These are phyloP conservation scores for Lentinula edodes DNA, from an alignment of 768 basidiomycete genomes.

Conservation along the genomic window DNA sequence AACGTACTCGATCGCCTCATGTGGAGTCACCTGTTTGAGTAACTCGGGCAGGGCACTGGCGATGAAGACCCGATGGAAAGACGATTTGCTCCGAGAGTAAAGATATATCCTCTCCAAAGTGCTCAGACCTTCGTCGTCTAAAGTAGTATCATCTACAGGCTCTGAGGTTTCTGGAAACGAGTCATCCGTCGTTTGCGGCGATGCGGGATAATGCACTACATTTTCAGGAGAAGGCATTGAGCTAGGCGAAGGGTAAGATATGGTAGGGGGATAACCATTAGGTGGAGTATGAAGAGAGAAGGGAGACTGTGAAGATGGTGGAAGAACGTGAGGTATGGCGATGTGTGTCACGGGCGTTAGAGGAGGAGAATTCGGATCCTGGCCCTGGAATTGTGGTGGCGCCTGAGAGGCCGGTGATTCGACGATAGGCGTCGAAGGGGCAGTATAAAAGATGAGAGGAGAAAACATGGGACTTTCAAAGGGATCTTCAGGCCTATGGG, in stretches of 20 bases:
- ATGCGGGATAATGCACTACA: neutral
- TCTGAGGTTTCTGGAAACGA: conserved; percentile 28
- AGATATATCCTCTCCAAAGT: conserved; percentile 91
- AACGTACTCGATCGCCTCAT: conserved; percentile 91
- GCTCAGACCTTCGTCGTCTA: conserved; percentile 77
- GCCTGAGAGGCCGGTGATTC: conserved; percentile 26
- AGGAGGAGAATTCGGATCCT: conserved; percentile 16
- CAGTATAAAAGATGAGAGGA: conserved; percentile 40
- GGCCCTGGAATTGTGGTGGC: conserved; percentile 33
- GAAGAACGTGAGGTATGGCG: conserved; percentile 7
- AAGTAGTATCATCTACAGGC: conserved; percentile 32
- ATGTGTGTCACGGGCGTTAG: conserved; percentile 11
- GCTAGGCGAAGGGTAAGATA: conserved; percentile 17
- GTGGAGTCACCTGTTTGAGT: conserved; percentile 70
- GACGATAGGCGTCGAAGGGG: conserved; percentile 40
- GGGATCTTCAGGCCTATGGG: conserved; percentile 28
- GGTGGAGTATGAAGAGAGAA: conserved; percentile 20
- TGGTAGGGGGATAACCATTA: conserved; percentile 13
- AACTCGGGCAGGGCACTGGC: conserved; percentile 77
- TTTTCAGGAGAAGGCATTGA: conserved; percentile 12
- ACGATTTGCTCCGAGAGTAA: conserved; percentile 71
- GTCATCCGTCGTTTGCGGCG: conserved; percentile 24
- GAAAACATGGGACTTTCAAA: conserved; percentile 31
- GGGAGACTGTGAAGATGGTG: conserved; percentile 18
- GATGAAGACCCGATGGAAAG: conserved; percentile 69